Base-by-base conservation (phyloP, 1,284 basidiomycete species). In the Pseudozyma thailandica region DNA sequence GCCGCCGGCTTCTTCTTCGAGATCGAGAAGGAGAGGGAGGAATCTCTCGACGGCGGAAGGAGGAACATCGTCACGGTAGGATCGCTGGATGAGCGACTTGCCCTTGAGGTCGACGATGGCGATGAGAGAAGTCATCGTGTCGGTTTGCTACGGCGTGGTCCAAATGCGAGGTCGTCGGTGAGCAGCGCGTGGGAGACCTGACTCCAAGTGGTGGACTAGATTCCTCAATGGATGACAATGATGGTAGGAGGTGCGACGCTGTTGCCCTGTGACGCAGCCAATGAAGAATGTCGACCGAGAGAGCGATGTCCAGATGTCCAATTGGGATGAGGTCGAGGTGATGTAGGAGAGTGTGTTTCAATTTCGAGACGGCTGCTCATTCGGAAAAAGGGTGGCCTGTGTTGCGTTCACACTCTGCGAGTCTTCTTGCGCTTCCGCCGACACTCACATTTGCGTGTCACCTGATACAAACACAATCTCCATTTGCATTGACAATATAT, bases 101-200 rank as follows among this genome's bases (percentile, higher is more conserved):
- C 95, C 95, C 86, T 98, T 98, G 84, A 98, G 89, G 84, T 98
- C 95, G 80, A 97, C 90, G 78, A 98, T 96, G 44, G 95, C 93
- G 73, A 98, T 90, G 35, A 85, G 66, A 15, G 83, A 84, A 25
- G 83, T 80, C 83, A 84, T 84, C 27, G 33, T 58, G 28, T 28
- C 39, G 38, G 6, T 4, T 38, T 23, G 41, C 39, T 43, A 39
- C 20, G 38, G 13, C n/a, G 38, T 46, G 23, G 44, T 44, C 43
- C 42, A 6, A 26, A 21, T 25, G 30, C 41, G 7, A 8, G 16
- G 13, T n/a, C 9, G 9, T n/a, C 12, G 9, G 26, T 27, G 13
- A 44, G 42, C 42, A 27, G 42, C 25, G n/a, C n/a, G n/a, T n/a
- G n/a, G n/a, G n/a, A n/a, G n/a, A n/a, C n/a, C n/a, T n/a, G n/a